Conservation (phyloP, 345 rosid genomes). For the Arabis hirsuta region DNA sequence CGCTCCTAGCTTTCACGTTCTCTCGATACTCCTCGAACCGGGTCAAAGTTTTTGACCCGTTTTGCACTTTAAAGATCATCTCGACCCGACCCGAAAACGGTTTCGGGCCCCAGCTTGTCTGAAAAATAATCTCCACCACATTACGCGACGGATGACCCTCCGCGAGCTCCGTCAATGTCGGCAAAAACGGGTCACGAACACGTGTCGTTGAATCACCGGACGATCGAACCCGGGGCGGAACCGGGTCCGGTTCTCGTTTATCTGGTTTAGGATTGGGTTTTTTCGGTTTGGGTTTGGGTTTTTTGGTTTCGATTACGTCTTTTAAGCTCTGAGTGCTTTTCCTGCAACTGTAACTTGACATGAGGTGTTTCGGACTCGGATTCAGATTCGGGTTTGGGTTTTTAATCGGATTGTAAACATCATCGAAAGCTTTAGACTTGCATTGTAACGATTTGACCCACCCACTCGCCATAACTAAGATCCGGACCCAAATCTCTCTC, state of each 20-base stretch:
- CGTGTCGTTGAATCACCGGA: conserved; percentile 32
- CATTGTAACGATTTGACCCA: conserved; percentile 96
- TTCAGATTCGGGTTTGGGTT: conserved; percentile 30
- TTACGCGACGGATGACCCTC: conserved; percentile 91
- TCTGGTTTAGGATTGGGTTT: conserved; percentile 38
- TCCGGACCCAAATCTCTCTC: conserved; percentile 27
- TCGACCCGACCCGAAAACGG: conserved; percentile 79
- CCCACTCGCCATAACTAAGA: conserved; percentile 62
- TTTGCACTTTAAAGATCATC: conserved; percentile 89
- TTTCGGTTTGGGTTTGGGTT: conserved; percentile 36
- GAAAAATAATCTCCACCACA: conserved; percentile 94
- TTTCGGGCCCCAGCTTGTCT: conserved; percentile 87
- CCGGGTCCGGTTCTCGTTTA: conserved; percentile 44
- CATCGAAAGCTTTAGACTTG: conserved; percentile 90
- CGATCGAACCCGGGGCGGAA: conserved; percentile 42
- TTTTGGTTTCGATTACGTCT: conserved; percentile 68
- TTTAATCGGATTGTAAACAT: conserved; percentile 63
- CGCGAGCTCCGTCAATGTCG: conserved; percentile 74
- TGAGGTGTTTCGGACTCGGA: conserved; percentile 46
- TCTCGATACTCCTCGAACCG: conserved; percentile 96
- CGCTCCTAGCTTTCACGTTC: conserved; percentile 61
- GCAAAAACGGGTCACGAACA: conserved; percentile 55
- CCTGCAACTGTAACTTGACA: conserved; percentile 72
- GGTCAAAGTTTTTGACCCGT: conserved; percentile 64
- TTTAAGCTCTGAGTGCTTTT: conserved; percentile 61